phyloP scores from a whole-genome alignment of 441 rosid species.

The Oxalis stricta region DNA sequence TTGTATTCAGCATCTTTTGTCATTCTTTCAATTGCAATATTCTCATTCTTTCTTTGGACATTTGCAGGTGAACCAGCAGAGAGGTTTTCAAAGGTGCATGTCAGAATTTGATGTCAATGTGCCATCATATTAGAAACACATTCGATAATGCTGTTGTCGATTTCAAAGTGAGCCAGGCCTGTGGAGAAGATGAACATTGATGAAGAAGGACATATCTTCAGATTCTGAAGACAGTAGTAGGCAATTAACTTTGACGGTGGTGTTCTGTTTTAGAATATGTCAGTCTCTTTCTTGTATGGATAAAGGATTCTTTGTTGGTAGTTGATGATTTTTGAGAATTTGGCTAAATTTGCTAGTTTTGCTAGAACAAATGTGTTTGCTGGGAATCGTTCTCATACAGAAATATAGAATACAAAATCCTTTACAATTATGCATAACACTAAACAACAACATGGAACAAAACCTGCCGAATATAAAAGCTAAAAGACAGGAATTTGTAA shows the following conservation, averaged over 20 bases:
- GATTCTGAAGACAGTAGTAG: not conserved
- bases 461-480: too few relatives aligned
- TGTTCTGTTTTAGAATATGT: not conserved
- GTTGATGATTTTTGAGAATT: not conserved
- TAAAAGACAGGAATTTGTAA: not conserved
- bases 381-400: too few relatives aligned
- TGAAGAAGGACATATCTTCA: not conserved
- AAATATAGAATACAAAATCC: not conserved
- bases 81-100: slow-evolving; percentile 72
- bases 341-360: not conserved
- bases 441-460: not conserved
- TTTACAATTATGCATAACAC: not conserved
- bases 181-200: slow-evolving; percentile 11
- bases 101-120: slow-evolving; percentile 67
- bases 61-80: slow-evolving; percentile 59
- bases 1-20: not conserved
- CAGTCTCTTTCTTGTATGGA: not conserved
- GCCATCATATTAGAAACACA: slow-evolving; percentile 59
- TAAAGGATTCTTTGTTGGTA: not conserved
- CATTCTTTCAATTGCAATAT: not conserved
- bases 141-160: slow-evolving; percentile 48
- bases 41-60: slow-evolving; percentile 2
- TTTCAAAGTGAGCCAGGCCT: slow-evolving; percentile 17
- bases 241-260: not conserved
- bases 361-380: too few relatives aligned